phyloP scores from a whole-genome alignment of 306 rosid species.

The Lathyrus sativus region DNA sequence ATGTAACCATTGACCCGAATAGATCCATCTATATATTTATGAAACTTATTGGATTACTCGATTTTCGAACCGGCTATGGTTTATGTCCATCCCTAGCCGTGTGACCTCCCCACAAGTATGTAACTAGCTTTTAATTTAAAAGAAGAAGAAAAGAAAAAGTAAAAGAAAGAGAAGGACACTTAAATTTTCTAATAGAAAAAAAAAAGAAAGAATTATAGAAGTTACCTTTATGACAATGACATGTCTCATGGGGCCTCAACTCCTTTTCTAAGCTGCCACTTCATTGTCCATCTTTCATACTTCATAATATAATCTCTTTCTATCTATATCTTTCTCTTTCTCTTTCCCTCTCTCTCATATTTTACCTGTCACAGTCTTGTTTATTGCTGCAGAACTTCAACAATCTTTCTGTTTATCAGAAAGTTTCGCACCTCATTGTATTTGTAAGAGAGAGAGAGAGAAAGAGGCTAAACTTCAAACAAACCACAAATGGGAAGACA shows the following conservation, averaged over 20 bases:
- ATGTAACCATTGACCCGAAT: no score
- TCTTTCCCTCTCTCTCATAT: slow-evolving; percentile 41
- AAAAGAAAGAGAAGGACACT: background rate
- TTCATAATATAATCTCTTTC: slow-evolving; percentile 31
- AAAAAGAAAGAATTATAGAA: background rate
- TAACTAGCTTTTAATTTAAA: background rate
- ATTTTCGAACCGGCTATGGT: no score
- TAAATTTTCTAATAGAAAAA: background rate
- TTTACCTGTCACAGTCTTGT: slow-evolving; percentile 39
- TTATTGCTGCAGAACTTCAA: slow-evolving; percentile 32
- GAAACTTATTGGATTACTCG: no score
- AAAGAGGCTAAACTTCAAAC: background rate
- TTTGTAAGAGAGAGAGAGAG: background rate
- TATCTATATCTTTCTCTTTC: slow-evolving; percentile 29
- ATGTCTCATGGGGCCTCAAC: slow-evolving; percentile 49
- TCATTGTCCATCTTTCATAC: slow-evolving; percentile 50
- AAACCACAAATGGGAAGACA: slow-evolving; percentile 57
- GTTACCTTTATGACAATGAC: slow-evolving; percentile 46
- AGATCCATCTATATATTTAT: no score
- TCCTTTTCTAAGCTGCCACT: slow-evolving; percentile 58
- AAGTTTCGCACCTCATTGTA: slow-evolving; percentile 32
- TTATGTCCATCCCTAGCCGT: no score
- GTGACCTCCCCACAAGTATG: no score
- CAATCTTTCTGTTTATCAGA: slow-evolving; percentile 36
- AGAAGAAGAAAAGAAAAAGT: background rate